phyloP scores from a whole-genome alignment of 345 rosid species.

The Eucalyptus pauciflora region DNA sequence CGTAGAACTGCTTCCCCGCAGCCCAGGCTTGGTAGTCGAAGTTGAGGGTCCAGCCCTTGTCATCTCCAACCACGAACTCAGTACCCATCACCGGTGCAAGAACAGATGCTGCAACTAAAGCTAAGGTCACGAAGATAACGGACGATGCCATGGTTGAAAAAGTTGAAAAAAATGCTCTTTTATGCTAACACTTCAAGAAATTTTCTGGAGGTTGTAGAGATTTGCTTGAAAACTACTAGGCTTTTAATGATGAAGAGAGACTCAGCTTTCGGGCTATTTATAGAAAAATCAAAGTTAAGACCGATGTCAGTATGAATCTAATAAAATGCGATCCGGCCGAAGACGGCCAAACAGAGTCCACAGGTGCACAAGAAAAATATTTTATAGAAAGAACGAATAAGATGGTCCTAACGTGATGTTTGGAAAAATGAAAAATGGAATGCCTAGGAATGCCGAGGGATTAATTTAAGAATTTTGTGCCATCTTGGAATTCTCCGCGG shows the following conservation, averaged over 20 bases:
- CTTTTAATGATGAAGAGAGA: neutral
- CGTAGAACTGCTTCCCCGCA: neutral
- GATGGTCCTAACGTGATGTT: neutral
- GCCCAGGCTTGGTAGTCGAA: slow-evolving; percentile 20
- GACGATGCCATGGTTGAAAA: neutral
- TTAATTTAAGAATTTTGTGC: neutral
- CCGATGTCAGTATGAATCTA: neutral
- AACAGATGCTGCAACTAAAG: neutral
- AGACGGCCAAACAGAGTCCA: neutral
- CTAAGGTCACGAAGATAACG: neutral
- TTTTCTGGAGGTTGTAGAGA: neutral
- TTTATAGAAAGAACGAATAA: neutral
- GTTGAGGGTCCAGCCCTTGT: slow-evolving; percentile 16
- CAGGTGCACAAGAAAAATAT: neutral
- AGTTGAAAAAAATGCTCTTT: neutral
- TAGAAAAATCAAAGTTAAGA: neutral
- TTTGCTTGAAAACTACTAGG: neutral
- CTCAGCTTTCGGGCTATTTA: neutral
- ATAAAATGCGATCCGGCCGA: neutral
- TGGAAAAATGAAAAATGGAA: neutral
- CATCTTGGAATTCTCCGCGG: neutral
- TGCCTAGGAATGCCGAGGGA: neutral
- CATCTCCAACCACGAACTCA: slow-evolving; percentile 31
- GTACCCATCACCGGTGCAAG: neutral
- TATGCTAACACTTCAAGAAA: neutral